Base-by-base conservation (phyloP, 768 basidiomycete species). In the Amanita pallidorosea region DNA sequence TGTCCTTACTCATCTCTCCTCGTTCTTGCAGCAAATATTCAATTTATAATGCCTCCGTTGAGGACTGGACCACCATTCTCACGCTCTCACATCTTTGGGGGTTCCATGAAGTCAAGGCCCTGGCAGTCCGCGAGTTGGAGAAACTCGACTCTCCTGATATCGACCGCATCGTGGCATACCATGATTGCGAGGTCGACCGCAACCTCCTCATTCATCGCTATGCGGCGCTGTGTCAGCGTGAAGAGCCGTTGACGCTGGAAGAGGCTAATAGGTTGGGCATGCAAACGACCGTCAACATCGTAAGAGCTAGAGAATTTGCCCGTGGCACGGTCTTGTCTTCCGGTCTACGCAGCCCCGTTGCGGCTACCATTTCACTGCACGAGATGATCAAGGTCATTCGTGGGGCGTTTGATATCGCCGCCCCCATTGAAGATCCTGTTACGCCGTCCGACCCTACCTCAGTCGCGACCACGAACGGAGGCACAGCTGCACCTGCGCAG, bases 261-360 rank as follows among this genome's bases (percentile, higher is more conserved):
- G 88, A 87, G 52, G 81, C 76, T 34, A 60, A 65, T 3, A 64
- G 65, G 31, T 66, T 89, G n/a, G 80, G 81, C 56, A 43, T 80
- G 58, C 75, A 81, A 34, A 80, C 79, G 0, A 68, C 77, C 0
- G 60, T 83, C 1, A 70, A 62, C 29, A 66, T 86, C 15, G 77
- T 77, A 0, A 61, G 64, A 1, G 77, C 76, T 2, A 71, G 83
- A 1, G 84, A 85, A 53, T 63, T 63, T 44, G 69, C 69, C 23
- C 63, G 71, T 5, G 65, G 73, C 2, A 55, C 60, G 4, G 49
- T 61, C 1, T 52, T 61, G 9, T 60, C 65, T 7, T 60, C 56
- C 2, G 71, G 70, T 15, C 55, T 53, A 3, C 58, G 60, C 47
- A 72, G 66, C 48, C 72, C 72, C 1, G 55, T 63, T n/a, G 61